Base-by-base conservation (phyloP, 75 land plant species). In the Selaginella tamariscina region DNA sequence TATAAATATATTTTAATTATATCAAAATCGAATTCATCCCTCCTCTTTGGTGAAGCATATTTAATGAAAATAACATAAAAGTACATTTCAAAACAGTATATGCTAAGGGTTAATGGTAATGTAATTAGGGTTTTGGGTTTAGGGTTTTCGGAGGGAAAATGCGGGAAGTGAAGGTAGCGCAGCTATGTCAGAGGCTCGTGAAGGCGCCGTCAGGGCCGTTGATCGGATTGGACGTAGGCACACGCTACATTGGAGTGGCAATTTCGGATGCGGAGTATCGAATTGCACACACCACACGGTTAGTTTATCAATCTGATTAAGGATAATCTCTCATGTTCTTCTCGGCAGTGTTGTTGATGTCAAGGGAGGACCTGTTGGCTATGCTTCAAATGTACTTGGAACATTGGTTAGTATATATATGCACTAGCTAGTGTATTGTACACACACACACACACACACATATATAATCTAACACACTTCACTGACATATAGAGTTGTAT, bases 221-320 rank as follows among this genome's bases (percentile, higher is more conserved):
- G 69, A 83, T 90, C 27, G 96, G 96, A 32, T 44, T 90, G 66
- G 96, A 90, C 75, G 91, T 90, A 11, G 96, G 96, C 8, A 70
- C 72, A 29, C 90, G 82, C 73, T 85, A 85, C 72, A 78, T 90
- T 62, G 96, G 96, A 13, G 18, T 90, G n/a, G 84, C 96, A 31
- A 72, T 90, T 56, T 90, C 96, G 20, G 86, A 90, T 72, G 15
- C 32, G 63, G 8, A 63, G 0, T 85, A 82, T 32, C 73, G 73
- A 54, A 68, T 87, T 59, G 96, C 96, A 9, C 73, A 79, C 0
- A n/a, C 96, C 96, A 66, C 66, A 84, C 32, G 89, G 90, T 89
- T 71, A 28, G 56, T 20, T 29, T 29, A 15, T 26, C 20, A 21
- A 22, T 63, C 30, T 55, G 24, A 8, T 21, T 23, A 8, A 5